A percentile compares a stretch with the other conserved stretches of the same genome.
Evolutionary conservation across 805 yeast genomes (phyloP).

Genomic region (Saccharomycopsis synnaedendra): DNA sequence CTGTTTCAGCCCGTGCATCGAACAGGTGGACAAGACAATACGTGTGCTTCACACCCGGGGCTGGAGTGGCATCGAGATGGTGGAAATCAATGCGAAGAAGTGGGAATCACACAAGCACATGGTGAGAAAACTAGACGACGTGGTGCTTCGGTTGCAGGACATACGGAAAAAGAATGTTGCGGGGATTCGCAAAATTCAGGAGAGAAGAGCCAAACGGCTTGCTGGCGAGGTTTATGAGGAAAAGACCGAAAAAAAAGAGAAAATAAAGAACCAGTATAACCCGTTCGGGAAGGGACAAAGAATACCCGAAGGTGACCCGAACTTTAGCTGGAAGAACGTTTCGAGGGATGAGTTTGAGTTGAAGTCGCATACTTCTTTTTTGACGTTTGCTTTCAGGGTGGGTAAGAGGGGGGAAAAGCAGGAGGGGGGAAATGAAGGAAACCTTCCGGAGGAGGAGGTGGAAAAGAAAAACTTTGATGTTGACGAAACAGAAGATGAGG

Average conservation of each 20-base stretch:
- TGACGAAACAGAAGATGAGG: too few species aligned
- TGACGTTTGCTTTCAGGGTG: constrained; percentile 69
- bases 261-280: constrained; percentile 46
- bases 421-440: too few species aligned
- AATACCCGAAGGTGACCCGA: constrained; percentile 77
- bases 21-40: constrained; percentile 85
- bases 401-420: too few species aligned
- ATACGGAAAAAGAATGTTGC: constrained; percentile 61
- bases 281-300: constrained; percentile 90
- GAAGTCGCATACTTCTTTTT: constrained; percentile 87
- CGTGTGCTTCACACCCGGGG: constrained; percentile 63
- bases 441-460: too few species aligned
- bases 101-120: constrained; percentile 88
- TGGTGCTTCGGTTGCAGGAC: constrained; percentile 67
- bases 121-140: constrained; percentile 74
- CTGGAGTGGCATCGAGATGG: constrained; percentile 85
- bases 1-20: constrained; percentile 96
- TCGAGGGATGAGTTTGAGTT: constrained; percentile 75
- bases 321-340: constrained; percentile 74
- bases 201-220: constrained; percentile 19
- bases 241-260: constrained; percentile 16
- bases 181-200: constrained; percentile 42
- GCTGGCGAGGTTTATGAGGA: constrained; percentile 16
- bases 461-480: too few species aligned
- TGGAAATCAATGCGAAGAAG: constrained; percentile 72